Evolutionary conservation across 75 land plant genomes (phyloP).

Genomic region (Sequoiadendron giganteum): DNA sequence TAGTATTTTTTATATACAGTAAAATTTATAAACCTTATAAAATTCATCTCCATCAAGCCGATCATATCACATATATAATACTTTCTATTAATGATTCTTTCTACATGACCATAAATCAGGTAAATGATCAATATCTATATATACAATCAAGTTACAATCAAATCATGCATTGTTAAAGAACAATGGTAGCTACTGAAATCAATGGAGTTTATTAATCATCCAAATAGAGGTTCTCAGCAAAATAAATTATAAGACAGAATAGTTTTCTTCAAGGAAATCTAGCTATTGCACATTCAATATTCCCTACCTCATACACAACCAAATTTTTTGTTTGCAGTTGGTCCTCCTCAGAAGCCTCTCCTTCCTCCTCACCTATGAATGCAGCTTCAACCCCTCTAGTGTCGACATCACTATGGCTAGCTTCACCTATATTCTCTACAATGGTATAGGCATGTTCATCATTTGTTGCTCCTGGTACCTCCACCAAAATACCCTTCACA

Average conservation of each 20-base stretch:
- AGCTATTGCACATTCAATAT: not conserved
- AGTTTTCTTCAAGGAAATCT: not conserved
- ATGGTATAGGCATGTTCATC: conserved; percentile 8
- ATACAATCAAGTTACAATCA: no score
- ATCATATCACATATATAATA: no score
- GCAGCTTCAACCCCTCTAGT: conserved; percentile 1
- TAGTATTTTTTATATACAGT: no score
- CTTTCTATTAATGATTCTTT: no score
- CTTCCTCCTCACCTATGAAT: conserved; percentile 6
- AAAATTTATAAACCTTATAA: no score
- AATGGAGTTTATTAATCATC: no score
- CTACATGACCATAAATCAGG: no score
- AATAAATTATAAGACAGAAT: not conserved
- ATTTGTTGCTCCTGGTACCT: conserved; percentile 1
- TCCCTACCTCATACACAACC: conserved; percentile 5
- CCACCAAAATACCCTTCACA: conserved; percentile 4
- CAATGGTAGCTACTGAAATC: no score
- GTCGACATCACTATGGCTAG: not conserved
- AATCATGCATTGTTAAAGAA: no score
- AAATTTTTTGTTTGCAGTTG: conserved; percentile 10
- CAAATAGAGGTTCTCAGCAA: not conserved
- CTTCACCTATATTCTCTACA: conserved; percentile 4
- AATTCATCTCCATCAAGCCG: no score
- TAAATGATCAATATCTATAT: no score
- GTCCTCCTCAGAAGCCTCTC: conserved; percentile 2